These are phyloP conservation scores for Ramalina peruviana DNA, from an alignment of 495 filamentous ascomycete species.

Conservation along the genomic window DNA sequence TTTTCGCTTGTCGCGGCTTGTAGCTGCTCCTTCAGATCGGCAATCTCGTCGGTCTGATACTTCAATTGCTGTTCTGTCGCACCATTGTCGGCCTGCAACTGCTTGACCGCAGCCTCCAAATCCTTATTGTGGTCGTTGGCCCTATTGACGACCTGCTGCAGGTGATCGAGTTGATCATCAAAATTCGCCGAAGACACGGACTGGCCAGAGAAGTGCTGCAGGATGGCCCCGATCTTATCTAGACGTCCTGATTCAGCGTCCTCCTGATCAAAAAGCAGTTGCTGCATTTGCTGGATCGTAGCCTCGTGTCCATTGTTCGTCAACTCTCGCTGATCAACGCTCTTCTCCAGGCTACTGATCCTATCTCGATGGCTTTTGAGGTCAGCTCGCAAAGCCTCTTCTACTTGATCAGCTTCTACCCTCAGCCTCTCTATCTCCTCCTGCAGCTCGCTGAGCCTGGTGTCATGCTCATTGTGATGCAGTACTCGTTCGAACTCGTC, in stretches of 20 bases:
- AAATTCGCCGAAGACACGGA: slow-evolving; percentile 43
- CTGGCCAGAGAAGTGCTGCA: slow-evolving; percentile 45
- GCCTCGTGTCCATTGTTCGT: slow-evolving; percentile 29
- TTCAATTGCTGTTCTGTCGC: slow-evolving; percentile 35
- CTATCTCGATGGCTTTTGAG: slow-evolving; percentile 38
- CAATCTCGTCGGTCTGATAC: slow-evolving; percentile 27
- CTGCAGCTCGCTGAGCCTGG: slow-evolving; percentile 53
- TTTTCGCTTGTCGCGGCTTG: slow-evolving; percentile 28
- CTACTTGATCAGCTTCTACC: slow-evolving; percentile 39
- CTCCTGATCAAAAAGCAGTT: slow-evolving; percentile 28
- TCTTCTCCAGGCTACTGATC: slow-evolving; percentile 35
- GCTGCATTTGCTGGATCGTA: slow-evolving; percentile 37
- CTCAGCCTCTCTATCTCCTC: slow-evolving; percentile 51
- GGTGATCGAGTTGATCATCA: slow-evolving; percentile 41
- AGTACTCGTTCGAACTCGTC: slow-evolving; percentile 76
- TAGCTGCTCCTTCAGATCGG: slow-evolving; percentile 31
- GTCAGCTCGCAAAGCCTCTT: slow-evolving; percentile 42
- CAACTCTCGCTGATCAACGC: slow-evolving; percentile 39
- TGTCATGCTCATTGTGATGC: slow-evolving; percentile 70
- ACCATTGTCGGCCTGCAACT: slow-evolving; percentile 25
- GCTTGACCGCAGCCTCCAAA: slow-evolving; percentile 6
- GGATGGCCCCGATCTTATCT: slow-evolving; percentile 44
- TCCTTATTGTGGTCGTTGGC: slow-evolving; percentile 19
- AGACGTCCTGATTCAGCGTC: slow-evolving; percentile 37
- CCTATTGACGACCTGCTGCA: slow-evolving; percentile 42